phyloP scores from a whole-genome alignment of 371 early-diverging fungal species.

The Dichotomocladium elegans region DNA sequence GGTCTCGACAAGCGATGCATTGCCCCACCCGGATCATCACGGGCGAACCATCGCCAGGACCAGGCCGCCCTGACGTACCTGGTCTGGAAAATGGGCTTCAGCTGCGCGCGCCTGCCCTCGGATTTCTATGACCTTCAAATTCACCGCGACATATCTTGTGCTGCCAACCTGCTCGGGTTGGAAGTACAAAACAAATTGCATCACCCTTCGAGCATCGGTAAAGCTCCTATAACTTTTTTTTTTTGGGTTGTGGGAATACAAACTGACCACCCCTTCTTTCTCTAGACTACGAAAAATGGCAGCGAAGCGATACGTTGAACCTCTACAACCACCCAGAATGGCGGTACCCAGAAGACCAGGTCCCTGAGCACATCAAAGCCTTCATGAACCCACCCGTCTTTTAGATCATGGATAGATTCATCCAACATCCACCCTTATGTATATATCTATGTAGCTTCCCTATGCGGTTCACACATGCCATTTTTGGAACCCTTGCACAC shows the following conservation, averaged over 20 bases:
- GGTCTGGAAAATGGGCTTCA: constrained; percentile 30
- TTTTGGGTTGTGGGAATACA: not conserved
- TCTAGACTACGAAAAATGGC: constrained; percentile 37
- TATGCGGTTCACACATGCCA: too few relatives aligned
- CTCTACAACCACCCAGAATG: constrained; percentile 43
- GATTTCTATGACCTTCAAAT: constrained; percentile 27
- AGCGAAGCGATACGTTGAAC: constrained; percentile 24
- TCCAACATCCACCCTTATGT: not conserved
- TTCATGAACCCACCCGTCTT: not conserved
- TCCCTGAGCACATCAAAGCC: constrained; percentile 25
- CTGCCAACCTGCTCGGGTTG: constrained; percentile 17
- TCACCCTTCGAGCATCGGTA: constrained; percentile 37
- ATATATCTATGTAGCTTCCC: too few relatives aligned
- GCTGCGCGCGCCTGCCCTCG: constrained; percentile 19
- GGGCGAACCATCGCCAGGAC: constrained; percentile 62
- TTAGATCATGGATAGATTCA: not conserved
- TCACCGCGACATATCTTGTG: constrained; percentile 32
- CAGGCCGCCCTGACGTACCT: constrained; percentile 58
- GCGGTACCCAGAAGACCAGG: constrained; percentile 30
- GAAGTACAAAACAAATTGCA: constrained; percentile 23
- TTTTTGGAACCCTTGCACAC: not conserved
- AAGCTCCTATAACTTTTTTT: not conserved
- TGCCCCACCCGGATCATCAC: constrained; percentile 54
- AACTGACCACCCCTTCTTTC: not conserved
- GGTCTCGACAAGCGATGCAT: constrained; percentile 53